phyloP scores from a whole-genome alignment of 75 land plant genomes.

The Selaginella tamariscina region DNA sequence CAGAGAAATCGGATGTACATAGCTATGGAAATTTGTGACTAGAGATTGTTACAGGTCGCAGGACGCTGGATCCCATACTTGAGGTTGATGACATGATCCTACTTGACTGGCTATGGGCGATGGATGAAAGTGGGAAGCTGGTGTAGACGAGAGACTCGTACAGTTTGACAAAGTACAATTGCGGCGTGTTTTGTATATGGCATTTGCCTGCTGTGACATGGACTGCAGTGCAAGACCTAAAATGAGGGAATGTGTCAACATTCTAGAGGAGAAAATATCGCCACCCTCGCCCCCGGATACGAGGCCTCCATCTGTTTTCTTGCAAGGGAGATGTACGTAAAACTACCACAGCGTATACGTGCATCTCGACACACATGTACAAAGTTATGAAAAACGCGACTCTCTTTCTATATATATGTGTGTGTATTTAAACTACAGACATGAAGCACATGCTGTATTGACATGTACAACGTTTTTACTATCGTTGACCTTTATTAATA shows the following conservation, averaged over 20 bases:
- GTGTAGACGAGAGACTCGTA: not conserved
- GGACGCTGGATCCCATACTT: not conserved
- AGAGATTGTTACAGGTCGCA: not conserved
- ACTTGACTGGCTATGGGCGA: not conserved
- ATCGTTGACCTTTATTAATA: too few species aligned
- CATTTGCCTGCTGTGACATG: not conserved
- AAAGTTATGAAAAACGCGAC: too few species aligned
- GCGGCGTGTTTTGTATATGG: not conserved
- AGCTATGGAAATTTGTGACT: not conserved
- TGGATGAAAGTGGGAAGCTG: not conserved
- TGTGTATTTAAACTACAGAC: too few species aligned
- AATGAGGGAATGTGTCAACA: not conserved
- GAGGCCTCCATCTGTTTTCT: too few species aligned
- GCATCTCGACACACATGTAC: too few species aligned
- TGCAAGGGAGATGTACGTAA: too few species aligned
- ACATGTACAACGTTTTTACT: too few species aligned
- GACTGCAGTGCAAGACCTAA: not conserved
- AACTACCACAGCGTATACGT: too few species aligned
- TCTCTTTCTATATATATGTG: too few species aligned
- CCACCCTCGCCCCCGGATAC: too few species aligned
- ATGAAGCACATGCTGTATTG: too few species aligned
- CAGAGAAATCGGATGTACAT: not conserved
- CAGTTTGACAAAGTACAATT: not conserved
- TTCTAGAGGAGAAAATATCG: too few species aligned
- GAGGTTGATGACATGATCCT: not conserved